phyloP scores from a whole-genome alignment of 768 basidiomycete species.

The Tephrocybe sp. region DNA sequence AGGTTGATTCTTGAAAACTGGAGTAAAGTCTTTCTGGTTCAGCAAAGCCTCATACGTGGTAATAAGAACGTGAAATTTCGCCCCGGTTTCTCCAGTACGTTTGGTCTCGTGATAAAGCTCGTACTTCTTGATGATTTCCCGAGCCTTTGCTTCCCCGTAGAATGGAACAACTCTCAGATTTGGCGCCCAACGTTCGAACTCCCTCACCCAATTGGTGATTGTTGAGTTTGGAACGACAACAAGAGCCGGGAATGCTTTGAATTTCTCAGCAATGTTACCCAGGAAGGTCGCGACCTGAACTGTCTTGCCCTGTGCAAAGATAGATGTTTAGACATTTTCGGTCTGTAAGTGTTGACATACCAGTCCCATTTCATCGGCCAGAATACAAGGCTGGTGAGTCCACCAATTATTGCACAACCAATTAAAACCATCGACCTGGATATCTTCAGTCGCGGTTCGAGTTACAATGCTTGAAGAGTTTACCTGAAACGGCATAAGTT shows the following conservation, averaged over 20 bases:
- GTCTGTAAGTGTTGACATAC: constrained; percentile 36
- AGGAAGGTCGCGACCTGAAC: constrained; percentile 89
- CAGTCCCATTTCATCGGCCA: constrained; percentile 98
- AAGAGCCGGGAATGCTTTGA: constrained; percentile 72
- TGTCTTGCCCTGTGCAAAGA: constrained; percentile 70
- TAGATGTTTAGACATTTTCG: neutral
- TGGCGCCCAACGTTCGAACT: constrained; percentile 88
- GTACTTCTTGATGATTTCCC: constrained; percentile 78
- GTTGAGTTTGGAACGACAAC: constrained; percentile 97
- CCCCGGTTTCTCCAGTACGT: constrained; percentile 41
- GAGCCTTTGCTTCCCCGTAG: constrained; percentile 76
- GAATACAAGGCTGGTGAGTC: constrained; percentile 79
- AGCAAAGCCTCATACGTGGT: constrained; percentile 91
- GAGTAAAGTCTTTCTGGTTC: constrained; percentile 62
- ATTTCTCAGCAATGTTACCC: constrained; percentile 57
- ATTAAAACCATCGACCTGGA: constrained; percentile 75
- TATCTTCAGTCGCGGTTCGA: constrained; percentile 4
- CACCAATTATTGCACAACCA: constrained; percentile 91
- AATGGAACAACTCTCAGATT: constrained; percentile 78
- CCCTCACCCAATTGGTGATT: constrained; percentile 92
- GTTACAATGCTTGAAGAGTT: constrained; percentile 7
- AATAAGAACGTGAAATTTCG: constrained; percentile 86
- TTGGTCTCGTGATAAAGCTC: constrained; percentile 69
- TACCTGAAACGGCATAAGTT: constrained; percentile 89
- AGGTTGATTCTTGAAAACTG: constrained; percentile 78